Percentiles rank a stretch among this genome's conserved stretches.
Evolutionary conservation across 2,329 filamentous ascomycete genomes (phyloP).

Genomic region (Colletotrichum caudatum): DNA sequence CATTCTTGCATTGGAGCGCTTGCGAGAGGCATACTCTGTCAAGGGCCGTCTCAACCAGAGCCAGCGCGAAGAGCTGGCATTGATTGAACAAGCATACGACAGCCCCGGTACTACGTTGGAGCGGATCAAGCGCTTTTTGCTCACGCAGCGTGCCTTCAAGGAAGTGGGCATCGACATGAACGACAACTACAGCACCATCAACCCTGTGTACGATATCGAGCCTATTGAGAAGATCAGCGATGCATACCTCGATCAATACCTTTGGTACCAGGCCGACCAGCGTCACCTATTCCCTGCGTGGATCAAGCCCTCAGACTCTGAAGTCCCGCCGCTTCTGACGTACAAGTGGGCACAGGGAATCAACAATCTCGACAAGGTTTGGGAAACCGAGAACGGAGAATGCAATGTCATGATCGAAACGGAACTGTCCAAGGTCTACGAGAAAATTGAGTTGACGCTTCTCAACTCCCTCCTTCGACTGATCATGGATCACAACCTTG

Average conservation of each 20-base stretch:
- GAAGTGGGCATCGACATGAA: slow-evolving; percentile 99
- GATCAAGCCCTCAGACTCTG: slow-evolving; percentile 99
- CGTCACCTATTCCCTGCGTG: slow-evolving; percentile 96
- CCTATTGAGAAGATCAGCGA: slow-evolving; percentile 99
- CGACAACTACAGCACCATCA: slow-evolving; percentile 99
- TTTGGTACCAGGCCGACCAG: slow-evolving; percentile 99
- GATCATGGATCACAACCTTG: slow-evolving; percentile 99
- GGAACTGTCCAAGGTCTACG: slow-evolving; percentile 97
- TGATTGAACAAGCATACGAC: slow-evolving; percentile 98
- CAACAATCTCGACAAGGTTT: slow-evolving; percentile 96
- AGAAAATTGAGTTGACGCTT: slow-evolving; percentile 97
- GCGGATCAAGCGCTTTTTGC: slow-evolving; percentile 94
- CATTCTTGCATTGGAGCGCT: slow-evolving; percentile 91
- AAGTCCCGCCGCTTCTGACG: slow-evolving; percentile 91
- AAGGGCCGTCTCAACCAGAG: slow-evolving; percentile 97
- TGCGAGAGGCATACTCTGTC: slow-evolving; percentile 96
- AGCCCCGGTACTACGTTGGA: slow-evolving; percentile 96
- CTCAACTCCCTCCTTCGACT: slow-evolving; percentile 92
- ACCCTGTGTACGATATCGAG: slow-evolving; percentile 98
- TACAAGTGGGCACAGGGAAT: slow-evolving; percentile 99
- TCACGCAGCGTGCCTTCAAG: slow-evolving; percentile 98
- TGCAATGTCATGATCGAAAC: slow-evolving; percentile 99
- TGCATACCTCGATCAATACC: slow-evolving; percentile 96
- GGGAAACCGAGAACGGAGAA: slow-evolving; percentile 93
- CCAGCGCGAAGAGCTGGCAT: slow-evolving; percentile 93